Conservation (phyloP, 2,329 filamentous ascomycete genomes). For the Aspergillus ibericus region DNA sequence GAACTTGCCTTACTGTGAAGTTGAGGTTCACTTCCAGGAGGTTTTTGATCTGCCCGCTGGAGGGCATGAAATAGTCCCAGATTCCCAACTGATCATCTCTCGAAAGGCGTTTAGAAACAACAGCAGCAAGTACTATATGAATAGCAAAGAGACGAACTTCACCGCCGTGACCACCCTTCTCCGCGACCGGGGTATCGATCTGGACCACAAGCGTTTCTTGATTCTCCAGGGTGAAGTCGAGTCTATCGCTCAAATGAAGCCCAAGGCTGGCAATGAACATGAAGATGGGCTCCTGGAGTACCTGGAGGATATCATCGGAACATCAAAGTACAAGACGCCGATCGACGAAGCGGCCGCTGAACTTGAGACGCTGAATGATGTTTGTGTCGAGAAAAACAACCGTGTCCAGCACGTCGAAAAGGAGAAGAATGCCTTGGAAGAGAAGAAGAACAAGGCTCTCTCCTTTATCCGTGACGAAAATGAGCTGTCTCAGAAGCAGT, state of each 20-base stretch:
- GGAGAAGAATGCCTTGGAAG: conserved; percentile 86
- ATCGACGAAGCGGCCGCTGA: conserved; percentile 92
- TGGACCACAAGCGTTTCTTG: conserved; percentile 97
- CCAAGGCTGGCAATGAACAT: conserved; percentile 91
- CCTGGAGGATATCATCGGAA: conserved; percentile 97
- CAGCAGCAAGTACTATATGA: conserved; percentile 97
- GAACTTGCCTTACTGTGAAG: conserved; percentile 86
- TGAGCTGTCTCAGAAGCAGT: conserved; percentile 84
- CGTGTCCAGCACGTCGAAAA: conserved; percentile 98
- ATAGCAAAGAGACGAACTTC: conserved; percentile 85
- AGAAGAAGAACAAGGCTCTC: conserved; percentile 94
- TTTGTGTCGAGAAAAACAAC: conserved; percentile 91
- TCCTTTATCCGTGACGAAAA: conserved; percentile 91
- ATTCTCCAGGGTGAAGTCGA: conserved; percentile 98
- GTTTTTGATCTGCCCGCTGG: conserved; percentile 84
- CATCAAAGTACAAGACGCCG: conserved; percentile 94
- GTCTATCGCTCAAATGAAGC: conserved; percentile 98
- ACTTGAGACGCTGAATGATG: conserved; percentile 88
- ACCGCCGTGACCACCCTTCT: conserved; percentile 86
- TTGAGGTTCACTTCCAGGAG: conserved; percentile 94
- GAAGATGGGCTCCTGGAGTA: conserved; percentile 96
- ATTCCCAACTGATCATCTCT: conserved; percentile 84
- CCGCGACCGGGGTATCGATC: conserved; percentile 83
- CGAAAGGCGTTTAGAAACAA: conserved; percentile 97
- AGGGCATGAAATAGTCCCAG: conserved; percentile 72